Evolutionary conservation across 495 filamentous ascomycete genomes (phyloP).

Genomic region (Trypethelium eluteriae): DNA sequence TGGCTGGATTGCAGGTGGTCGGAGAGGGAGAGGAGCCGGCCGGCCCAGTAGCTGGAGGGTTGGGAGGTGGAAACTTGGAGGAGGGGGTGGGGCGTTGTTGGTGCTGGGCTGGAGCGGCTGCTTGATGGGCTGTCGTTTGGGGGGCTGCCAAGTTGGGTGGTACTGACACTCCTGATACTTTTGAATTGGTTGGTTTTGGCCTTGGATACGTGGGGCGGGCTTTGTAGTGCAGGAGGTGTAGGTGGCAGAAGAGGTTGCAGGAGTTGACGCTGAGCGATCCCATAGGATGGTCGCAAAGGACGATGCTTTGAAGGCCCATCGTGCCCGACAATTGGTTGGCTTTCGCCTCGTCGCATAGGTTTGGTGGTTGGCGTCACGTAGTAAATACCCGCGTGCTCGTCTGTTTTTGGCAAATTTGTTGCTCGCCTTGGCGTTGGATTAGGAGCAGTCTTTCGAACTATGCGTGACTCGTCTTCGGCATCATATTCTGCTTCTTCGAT

Average conservation of each 20-base stretch:
- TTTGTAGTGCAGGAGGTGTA: not conserved
- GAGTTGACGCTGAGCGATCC: not conserved
- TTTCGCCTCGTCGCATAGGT: not conserved
- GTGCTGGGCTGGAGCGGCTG: not conserved
- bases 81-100: not conserved
- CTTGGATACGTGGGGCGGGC: not conserved
- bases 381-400: not conserved
- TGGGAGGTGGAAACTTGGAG: conserved; percentile 9
- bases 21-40: conserved; percentile 11
- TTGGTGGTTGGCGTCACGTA: not conserved
- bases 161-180: not conserved
- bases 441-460: not conserved
- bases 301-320: not conserved
- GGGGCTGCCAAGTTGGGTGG: not conserved
- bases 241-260: not conserved
- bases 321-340: not conserved
- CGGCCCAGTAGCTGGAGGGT: conserved; percentile 14
- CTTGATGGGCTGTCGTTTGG: not conserved
- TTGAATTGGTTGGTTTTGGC: not conserved
- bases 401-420: not conserved
- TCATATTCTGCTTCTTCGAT: not conserved
- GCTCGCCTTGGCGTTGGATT: conserved; percentile 7
- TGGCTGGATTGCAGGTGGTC: conserved; percentile 8
- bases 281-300: not conserved
- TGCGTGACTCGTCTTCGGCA: not conserved